These are phyloP conservation scores for Chloropicon primus DNA, from an alignment of 139 green algal species.

Conservation along the genomic window DNA sequence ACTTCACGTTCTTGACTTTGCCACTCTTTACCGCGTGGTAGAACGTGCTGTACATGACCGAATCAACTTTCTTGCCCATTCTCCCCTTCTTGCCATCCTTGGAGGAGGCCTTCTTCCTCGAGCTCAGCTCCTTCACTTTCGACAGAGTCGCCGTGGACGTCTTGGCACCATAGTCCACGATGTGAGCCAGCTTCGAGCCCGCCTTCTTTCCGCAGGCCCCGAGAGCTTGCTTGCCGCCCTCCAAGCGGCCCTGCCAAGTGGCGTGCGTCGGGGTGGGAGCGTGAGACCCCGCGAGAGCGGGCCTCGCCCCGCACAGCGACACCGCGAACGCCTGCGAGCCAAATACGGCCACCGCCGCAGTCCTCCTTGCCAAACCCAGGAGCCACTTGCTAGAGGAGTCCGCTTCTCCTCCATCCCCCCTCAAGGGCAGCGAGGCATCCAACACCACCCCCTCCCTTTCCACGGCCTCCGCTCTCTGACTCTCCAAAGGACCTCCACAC, in stretches of 20 bases:
- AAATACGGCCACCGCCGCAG: not conserved
- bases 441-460: no score
- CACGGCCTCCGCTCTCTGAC: no score
- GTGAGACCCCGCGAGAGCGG: not conserved
- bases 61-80: not conserved
- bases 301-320: not conserved
- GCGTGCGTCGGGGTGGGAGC: not conserved
- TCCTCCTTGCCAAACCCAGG: not conserved
- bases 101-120: not conserved
- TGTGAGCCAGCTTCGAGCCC: not conserved
- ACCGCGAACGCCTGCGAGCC: not conserved
- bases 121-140: not conserved
- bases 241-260: not conserved
- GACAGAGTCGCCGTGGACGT: not conserved
- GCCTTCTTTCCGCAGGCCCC: not conserved
- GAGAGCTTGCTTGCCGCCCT: not conserved
- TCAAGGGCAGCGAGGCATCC: no score
- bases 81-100: not conserved
- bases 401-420: no score
- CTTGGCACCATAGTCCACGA: not conserved
- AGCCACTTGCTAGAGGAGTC: no score
- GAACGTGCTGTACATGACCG: not conserved
- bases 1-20: not conserved
- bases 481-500: no score
- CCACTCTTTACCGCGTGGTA: not conserved